Evolutionary conservation across 495 filamentous ascomycete species (phyloP).

Genomic region (Podospora anserina): DNA sequence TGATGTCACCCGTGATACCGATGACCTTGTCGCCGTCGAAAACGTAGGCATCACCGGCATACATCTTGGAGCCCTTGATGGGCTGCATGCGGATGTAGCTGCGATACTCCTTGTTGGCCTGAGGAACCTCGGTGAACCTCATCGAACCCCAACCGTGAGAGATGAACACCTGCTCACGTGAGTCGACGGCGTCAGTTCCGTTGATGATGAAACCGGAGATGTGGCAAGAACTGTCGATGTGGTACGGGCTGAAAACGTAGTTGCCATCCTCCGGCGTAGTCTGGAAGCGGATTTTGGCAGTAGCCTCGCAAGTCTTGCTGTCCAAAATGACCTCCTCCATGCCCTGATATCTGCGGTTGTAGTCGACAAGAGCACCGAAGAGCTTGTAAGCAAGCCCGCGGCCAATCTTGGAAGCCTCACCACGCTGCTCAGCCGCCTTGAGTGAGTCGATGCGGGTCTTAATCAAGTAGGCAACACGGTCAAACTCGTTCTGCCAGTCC

Average conservation of each 20-base stretch:
- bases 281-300: constrained; percentile 65
- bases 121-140: constrained; percentile 63
- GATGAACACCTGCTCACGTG: constrained; percentile 67
- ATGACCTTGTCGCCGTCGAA: constrained; percentile 63
- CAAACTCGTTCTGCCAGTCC: constrained; percentile 53
- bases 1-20: constrained; percentile 50
- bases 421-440: constrained; percentile 47
- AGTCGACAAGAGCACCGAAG: constrained; percentile 68
- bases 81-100: constrained; percentile 68
- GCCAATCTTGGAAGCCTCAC: constrained; percentile 58
- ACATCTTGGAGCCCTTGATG: constrained; percentile 50
- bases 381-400: constrained; percentile 75
- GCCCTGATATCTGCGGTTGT: constrained; percentile 62
- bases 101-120: constrained; percentile 61
- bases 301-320: constrained; percentile 67
- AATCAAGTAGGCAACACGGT: constrained; percentile 56
- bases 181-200: constrained; percentile 68
- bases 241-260: constrained; percentile 66
- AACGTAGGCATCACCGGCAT: constrained; percentile 61
- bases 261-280: constrained; percentile 55
- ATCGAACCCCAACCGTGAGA: constrained; percentile 79
- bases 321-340: constrained; percentile 77
- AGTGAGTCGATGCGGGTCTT: constrained; percentile 50
- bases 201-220: constrained; percentile 79
- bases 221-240: constrained; percentile 67